Percentiles rank a stretch among this genome's conserved stretches.
Evolutionary conservation across 225 moss, liverwort and hornwort species (phyloP).

Genomic region (Climacium dendroides): DNA sequence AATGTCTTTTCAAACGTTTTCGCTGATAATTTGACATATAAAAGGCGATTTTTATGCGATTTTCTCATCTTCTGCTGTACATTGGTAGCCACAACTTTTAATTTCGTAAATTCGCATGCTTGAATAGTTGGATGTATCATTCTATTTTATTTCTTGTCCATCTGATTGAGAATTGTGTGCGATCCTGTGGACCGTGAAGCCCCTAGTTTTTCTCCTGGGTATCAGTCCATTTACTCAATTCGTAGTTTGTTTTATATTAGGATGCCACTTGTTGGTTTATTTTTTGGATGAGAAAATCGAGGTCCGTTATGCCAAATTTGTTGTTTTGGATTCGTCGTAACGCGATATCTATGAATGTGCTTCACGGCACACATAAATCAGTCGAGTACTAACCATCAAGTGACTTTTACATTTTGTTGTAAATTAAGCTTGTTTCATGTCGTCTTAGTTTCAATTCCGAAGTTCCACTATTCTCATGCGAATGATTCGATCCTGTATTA

Average conservation of each 20-base stretch:
- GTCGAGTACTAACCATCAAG: neutral
- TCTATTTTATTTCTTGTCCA: neutral
- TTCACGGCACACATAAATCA: neutral
- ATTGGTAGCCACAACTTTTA: neutral
- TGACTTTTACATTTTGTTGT: neutral
- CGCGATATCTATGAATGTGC: neutral
- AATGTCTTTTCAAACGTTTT: neutral
- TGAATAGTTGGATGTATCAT: neutral
- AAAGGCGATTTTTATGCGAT: neutral
- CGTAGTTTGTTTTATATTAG: neutral
- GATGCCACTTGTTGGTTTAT: neutral
- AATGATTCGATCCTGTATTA: neutral
- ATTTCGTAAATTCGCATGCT: neutral
- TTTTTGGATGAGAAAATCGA: neutral
- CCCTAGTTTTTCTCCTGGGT: neutral
- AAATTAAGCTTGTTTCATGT: neutral
- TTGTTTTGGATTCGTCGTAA: neutral
- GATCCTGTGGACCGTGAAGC: neutral
- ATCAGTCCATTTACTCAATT: neutral
- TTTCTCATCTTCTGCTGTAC: neutral
- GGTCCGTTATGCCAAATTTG: neutral
- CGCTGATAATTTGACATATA: neutral
- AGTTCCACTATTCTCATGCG: neutral
- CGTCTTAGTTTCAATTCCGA: neutral
- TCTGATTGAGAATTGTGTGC: neutral